Conservation (phyloP, 2,329 filamentous ascomycete species). For the Aureobasidium musti region DNA sequence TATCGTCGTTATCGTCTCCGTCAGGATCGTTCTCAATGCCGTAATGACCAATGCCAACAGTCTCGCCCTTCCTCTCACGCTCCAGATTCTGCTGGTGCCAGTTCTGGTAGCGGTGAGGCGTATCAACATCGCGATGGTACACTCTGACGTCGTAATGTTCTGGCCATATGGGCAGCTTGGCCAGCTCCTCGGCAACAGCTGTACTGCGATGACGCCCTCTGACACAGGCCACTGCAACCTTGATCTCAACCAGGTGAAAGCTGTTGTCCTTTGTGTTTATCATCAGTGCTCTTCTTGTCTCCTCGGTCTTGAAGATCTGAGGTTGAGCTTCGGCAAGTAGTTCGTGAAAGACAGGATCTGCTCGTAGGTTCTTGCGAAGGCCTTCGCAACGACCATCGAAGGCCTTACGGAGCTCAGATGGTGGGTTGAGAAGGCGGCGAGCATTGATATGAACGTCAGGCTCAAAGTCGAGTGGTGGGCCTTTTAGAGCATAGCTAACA, state of each 20-base stretch:
- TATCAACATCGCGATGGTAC: slow-evolving; percentile 12
- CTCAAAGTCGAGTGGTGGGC: neutral
- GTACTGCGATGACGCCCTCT: slow-evolving; percentile 9
- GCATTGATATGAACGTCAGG: slow-evolving; percentile 15
- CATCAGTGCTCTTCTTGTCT: neutral
- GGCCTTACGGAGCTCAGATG: slow-evolving; percentile 2
- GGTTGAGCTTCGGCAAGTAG: neutral
- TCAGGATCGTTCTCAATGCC: neutral
- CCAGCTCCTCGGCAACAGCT: slow-evolving; percentile 12
- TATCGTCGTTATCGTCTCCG: neutral
- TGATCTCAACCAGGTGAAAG: neutral
- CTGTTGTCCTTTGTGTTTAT: neutral
- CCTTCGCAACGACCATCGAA: slow-evolving; percentile 18
- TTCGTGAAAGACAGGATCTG: slow-evolving; percentile 16
- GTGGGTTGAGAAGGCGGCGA: slow-evolving; percentile 10
- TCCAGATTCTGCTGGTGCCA: slow-evolving; percentile 11
- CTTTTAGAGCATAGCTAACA: slow-evolving; percentile 14
- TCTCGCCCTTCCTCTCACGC: slow-evolving; percentile 6
- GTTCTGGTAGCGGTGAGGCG: slow-evolving; percentile 2
- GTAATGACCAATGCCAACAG: neutral
- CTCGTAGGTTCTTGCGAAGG: slow-evolving; percentile 5
- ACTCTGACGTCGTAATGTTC: slow-evolving; percentile 4
- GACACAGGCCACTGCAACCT: slow-evolving; percentile 13
- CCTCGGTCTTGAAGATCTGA: neutral
- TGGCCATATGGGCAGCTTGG: neutral